Percentiles rank a stretch among this genome's conserved stretches.
phyloP scores from a whole-genome alignment of 208 protist genomes.

The Leishmania tarentolae region DNA sequence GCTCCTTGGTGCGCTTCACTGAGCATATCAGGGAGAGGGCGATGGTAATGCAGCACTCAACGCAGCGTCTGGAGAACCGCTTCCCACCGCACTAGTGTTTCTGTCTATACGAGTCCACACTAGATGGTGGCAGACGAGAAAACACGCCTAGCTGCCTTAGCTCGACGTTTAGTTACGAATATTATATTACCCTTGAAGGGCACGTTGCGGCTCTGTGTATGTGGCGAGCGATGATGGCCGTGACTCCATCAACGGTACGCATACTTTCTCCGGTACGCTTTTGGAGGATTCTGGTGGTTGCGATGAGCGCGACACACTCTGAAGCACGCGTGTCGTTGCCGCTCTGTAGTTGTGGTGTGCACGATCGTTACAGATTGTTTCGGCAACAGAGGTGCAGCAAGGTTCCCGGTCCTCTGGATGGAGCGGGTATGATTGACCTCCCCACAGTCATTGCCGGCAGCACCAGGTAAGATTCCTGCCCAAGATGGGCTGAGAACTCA shows the following conservation, averaged over 20 bases:
- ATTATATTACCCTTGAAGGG: not conserved
- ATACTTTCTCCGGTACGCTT: not conserved
- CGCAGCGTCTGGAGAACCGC: too few species aligned
- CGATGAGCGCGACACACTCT: too few species aligned
- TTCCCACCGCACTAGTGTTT: too few species aligned
- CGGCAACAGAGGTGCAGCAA: not conserved
- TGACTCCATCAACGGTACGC: not conserved
- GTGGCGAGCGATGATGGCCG: not conserved
- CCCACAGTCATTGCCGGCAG: not conserved
- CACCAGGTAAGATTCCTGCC: too few species aligned
- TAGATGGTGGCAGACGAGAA: not conserved
- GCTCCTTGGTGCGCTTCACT: too few species aligned
- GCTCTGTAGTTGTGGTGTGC: not conserved
- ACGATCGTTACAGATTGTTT: not conserved
- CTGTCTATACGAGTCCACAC: too few species aligned
- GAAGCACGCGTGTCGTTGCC: too few species aligned
- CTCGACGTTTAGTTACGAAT: not conserved
- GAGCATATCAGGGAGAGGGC: too few species aligned
- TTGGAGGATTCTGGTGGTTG: not conserved
- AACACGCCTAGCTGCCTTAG: not conserved
- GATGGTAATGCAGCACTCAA: too few species aligned
- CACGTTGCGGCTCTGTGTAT: not conserved
- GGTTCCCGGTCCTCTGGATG: not conserved
- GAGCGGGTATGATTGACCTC: too few species aligned
- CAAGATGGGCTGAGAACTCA: too few species aligned